Percentiles rank a stretch among this genome's conserved stretches.
Evolutionary conservation across 1,284 basidiomycete genomes (phyloP).

Genomic region (Phlebopus sp.): DNA sequence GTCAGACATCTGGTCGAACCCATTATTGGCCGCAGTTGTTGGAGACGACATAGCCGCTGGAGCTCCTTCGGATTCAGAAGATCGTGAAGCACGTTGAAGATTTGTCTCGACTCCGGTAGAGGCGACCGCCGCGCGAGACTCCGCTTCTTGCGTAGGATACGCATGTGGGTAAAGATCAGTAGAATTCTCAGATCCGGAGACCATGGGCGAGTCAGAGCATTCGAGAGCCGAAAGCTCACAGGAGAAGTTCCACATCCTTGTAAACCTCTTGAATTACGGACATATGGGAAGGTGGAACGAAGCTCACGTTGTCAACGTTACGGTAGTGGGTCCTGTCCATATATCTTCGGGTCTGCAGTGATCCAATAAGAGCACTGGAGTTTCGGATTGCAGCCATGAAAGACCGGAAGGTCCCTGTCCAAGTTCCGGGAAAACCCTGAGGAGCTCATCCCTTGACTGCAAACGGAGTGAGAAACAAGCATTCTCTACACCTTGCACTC

Average conservation of each 20-base stretch:
- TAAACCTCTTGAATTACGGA: not conserved
- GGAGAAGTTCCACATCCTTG: constrained; percentile 27
- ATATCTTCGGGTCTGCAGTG: constrained; percentile 4
- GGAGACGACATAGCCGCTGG: no score
- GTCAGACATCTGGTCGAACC: no score
- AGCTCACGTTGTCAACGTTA: constrained; percentile 25
- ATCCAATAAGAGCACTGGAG: constrained; percentile 25
- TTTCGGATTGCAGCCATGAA: constrained; percentile 30
- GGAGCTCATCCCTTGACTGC: constrained; percentile 23
- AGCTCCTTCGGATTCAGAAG: no score
- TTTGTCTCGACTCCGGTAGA: no score
- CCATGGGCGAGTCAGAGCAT: not conserved
- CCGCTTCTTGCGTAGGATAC: not conserved
- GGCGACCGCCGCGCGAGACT: no score
- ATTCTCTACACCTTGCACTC: not conserved
- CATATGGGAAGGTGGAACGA: not conserved
- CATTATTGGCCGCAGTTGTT: no score
- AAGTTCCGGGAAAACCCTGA: constrained; percentile 24
- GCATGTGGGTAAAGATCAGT: not conserved
- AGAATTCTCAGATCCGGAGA: not conserved
- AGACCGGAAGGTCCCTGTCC: constrained; percentile 17
- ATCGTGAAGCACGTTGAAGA: no score
- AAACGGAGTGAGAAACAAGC: constrained; percentile 11
- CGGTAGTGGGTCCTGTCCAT: constrained; percentile 21
- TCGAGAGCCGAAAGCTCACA: constrained; percentile 26